These are phyloP conservation scores for Lithospermum erythrorhizon DNA, from an alignment of 257 asterid species.

Conservation along the genomic window DNA sequence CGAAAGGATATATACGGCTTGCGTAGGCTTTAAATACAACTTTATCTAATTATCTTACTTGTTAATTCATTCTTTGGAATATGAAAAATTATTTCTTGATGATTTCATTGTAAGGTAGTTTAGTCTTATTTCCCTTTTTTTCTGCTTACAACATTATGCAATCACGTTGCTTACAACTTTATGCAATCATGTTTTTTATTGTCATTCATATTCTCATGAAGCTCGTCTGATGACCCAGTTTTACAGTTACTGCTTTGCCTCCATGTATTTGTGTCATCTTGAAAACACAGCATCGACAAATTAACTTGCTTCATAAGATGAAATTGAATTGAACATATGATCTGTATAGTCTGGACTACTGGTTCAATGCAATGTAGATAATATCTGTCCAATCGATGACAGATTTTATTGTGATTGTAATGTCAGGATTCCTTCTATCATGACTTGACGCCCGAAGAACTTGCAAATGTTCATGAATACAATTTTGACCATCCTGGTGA, in stretches of 20 bases:
- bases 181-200: not conserved
- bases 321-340: not conserved
- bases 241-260: not conserved
- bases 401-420: conserved; percentile 6
- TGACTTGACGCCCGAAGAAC: conserved; percentile 70
- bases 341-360: not conserved
- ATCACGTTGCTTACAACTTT: not conserved
- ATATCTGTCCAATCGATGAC: not conserved
- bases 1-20: no score
- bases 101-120: no score
- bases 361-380: not conserved
- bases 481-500: conserved; percentile 98
- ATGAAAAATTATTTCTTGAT: no score
- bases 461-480: conserved; percentile 75
- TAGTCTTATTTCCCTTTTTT: no score
- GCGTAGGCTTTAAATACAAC: no score
- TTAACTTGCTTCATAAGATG: not conserved
- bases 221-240: not conserved
- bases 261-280: not conserved
- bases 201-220: not conserved
- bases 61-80: no score
- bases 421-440: conserved; percentile 93
- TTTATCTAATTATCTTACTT: no score
- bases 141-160: not conserved
- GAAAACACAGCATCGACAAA: not conserved